These are phyloP conservation scores for Hysterangium stoloniferum DNA, from an alignment of 768 basidiomycete species.

Conservation along the genomic window DNA sequence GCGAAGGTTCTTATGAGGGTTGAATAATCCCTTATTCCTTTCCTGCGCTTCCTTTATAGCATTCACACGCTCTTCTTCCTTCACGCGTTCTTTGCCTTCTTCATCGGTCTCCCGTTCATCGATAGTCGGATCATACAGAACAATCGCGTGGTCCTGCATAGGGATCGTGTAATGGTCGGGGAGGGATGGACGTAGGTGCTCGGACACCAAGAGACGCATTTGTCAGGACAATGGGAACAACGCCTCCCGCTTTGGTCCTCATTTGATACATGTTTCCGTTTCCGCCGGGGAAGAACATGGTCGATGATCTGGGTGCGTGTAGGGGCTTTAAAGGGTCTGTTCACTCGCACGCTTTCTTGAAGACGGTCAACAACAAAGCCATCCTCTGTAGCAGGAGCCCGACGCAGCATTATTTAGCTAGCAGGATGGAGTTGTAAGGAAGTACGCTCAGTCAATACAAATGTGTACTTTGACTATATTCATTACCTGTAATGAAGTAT, in stretches of 20 bases:
- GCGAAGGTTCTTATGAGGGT: slow-evolving; percentile 89
- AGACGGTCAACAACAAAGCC: slow-evolving; percentile 61
- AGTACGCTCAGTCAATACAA: no score
- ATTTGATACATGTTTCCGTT: slow-evolving; percentile 84
- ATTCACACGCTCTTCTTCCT: slow-evolving; percentile 60
- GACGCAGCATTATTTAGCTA: slow-evolving; percentile 78
- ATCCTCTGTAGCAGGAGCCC: slow-evolving; percentile 60
- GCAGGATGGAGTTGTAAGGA: no score
- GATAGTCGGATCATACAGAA: slow-evolving; percentile 93
- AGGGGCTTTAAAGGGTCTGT: slow-evolving; percentile 78
- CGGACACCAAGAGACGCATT: slow-evolving; percentile 80
- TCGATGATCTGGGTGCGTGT: slow-evolving; percentile 36
- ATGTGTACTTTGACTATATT: no score
- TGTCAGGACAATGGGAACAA: slow-evolving; percentile 47
- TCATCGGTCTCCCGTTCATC: slow-evolving; percentile 89
- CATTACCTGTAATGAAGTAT: no score
- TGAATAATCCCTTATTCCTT: slow-evolving; percentile 67
- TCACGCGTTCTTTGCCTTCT: slow-evolving; percentile 65
- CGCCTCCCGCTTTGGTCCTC: slow-evolving; percentile 59
- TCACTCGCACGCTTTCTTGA: slow-evolving; percentile 63
- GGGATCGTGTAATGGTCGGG: slow-evolving; percentile 94
- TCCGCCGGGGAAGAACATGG: slow-evolving; percentile 60
- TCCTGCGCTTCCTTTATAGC: slow-evolving; percentile 57
- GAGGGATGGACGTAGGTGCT: slow-evolving; percentile 69
- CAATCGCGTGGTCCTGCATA: slow-evolving; percentile 96